phyloP scores from a whole-genome alignment of 371 early-diverging fungal genomes.

The Mucor piriformis region DNA sequence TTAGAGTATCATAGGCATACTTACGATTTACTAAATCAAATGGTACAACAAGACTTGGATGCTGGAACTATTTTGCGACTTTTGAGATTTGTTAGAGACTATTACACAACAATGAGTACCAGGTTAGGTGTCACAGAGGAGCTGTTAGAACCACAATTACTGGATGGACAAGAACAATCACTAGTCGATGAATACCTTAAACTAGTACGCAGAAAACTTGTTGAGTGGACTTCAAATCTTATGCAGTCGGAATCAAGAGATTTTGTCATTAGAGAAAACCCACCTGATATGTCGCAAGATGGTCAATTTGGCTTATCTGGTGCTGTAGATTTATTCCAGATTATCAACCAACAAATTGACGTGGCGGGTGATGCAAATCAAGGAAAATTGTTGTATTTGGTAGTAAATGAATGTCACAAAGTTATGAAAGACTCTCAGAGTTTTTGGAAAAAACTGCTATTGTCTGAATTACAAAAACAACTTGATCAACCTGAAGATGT shows the following conservation, averaged over 20 bases:
- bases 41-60: slow-evolving; percentile 75
- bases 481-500: slow-evolving; percentile 69
- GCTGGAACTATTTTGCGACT: slow-evolving; percentile 81
- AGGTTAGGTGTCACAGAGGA: slow-evolving; percentile 89
- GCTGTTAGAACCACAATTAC: slow-evolving; percentile 84
- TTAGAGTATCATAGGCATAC: slow-evolving; percentile 92
- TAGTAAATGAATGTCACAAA: slow-evolving; percentile 84
- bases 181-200: slow-evolving; percentile 87
- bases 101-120: slow-evolving; percentile 84
- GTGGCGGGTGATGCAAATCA: slow-evolving; percentile 82
- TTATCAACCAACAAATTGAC: slow-evolving; percentile 95
- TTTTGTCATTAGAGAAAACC: slow-evolving; percentile 71
- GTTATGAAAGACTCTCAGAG: slow-evolving; percentile 81
- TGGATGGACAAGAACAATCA: slow-evolving; percentile 91
- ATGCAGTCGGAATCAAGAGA: slow-evolving; percentile 81
- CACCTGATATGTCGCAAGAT: slow-evolving; percentile 80
- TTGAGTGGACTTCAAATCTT: slow-evolving; percentile 91
- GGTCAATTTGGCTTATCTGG: slow-evolving; percentile 81
- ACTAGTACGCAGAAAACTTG: slow-evolving; percentile 80
- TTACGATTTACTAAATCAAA: slow-evolving; percentile 72
- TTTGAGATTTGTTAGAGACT: slow-evolving; percentile 89
- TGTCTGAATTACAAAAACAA: slow-evolving; percentile 75
- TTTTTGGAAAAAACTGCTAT: slow-evolving; percentile 76
- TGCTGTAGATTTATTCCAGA: slow-evolving; percentile 89
- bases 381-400: slow-evolving; percentile 84